A percentile compares a stretch with the other conserved stretches of the same genome.
These are phyloP conservation scores for Betula pendula DNA, from an alignment of 306 rosid species.

Conservation along the genomic window DNA sequence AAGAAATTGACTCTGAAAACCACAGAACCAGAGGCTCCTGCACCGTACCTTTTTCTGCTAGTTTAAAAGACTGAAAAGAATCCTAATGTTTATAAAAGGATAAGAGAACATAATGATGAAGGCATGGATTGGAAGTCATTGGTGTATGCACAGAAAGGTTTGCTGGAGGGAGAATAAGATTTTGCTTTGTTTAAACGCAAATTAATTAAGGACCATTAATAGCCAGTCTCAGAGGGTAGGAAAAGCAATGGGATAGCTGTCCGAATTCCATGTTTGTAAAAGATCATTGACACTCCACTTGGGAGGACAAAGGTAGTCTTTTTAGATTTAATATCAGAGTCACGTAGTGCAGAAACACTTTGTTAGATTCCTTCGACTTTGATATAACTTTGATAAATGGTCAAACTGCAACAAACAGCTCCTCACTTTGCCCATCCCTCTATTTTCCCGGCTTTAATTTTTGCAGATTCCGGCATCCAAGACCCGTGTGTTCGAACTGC, in stretches of 20 bases:
- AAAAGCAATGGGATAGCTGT: slow-evolving; percentile 33
- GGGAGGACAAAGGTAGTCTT: slow-evolving; percentile 54
- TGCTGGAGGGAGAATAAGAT: slow-evolving; percentile 27
- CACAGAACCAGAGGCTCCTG: not conserved
- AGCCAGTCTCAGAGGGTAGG: slow-evolving; percentile 7
- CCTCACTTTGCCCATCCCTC: slow-evolving; percentile 21
- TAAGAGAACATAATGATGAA: slow-evolving; percentile 15
- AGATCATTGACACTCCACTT: slow-evolving; percentile 32
- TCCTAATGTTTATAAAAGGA: not conserved
- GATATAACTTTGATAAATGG: slow-evolving; percentile 10
- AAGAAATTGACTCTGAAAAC: no score
- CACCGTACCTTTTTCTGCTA: slow-evolving; percentile 7
- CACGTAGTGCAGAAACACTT: slow-evolving; percentile 28
- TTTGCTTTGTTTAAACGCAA: slow-evolving; percentile 38
- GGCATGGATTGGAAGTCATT: not conserved
- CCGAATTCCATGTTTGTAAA: slow-evolving; percentile 35
- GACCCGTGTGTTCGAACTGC: slow-evolving; percentile 13
- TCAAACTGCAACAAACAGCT: not conserved
- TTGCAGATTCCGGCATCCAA: not conserved
- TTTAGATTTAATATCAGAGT: slow-evolving; percentile 21
- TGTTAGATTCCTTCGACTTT: slow-evolving; percentile 41
- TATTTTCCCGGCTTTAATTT: not conserved
- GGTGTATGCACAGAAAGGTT: slow-evolving; percentile 7
- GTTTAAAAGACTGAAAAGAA: slow-evolving; percentile 6
- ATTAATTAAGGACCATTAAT: slow-evolving; percentile 20